Evolutionary conservation across 2,329 filamentous ascomycete species (phyloP), one percentile per base, ranked within the genome.

Genomic region (Claviceps paspali): DNA sequence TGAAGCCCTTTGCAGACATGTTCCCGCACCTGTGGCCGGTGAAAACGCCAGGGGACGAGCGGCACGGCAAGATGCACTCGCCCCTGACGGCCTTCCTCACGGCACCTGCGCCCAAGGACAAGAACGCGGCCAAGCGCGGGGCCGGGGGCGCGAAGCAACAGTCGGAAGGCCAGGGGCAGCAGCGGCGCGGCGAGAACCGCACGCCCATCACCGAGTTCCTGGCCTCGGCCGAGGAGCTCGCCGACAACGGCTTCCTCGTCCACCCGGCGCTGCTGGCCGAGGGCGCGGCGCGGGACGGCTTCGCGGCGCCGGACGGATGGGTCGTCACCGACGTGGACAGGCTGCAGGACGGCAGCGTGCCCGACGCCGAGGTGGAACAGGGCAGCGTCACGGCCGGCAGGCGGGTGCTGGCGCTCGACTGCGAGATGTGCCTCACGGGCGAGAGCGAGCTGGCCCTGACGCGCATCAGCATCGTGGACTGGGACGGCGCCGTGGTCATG

Each of bases 361-460:
- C 79, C 2, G 80, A 86, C 35, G 56, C 60, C 5, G 73, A 86
- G 38, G 76, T 93, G 41, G 68, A 93, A 56, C 63, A 78, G 47
- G 88, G 86, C 38, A 88, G 85, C 55, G 63, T 94, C 40, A 92
- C 85, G 0, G 83, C 76, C 22, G 91, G 87, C 26, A 75, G 85
- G 43, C 71, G 79, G 27, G 64, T 95, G 9, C 64, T 92, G 34
- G 80, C 85, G 1, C 66, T 98, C 38, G 91, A 98, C 55, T 98
- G 91, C 59, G 91, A 98, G 59, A 98, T 98, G 91, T 94, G 87
- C 55, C 78, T 85, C 61, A 92, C 86, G 2, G 82, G 79, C 41
- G 76, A 80, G 42, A 76, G 76, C 33, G 73, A 83, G 45, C 84
- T 81, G 44, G 84, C 87, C 26, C 74, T 98, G 30, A 92, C 91